Base-by-base conservation (phyloP, 768 basidiomycete genomes). In the Saitozyma sp. region DNA sequence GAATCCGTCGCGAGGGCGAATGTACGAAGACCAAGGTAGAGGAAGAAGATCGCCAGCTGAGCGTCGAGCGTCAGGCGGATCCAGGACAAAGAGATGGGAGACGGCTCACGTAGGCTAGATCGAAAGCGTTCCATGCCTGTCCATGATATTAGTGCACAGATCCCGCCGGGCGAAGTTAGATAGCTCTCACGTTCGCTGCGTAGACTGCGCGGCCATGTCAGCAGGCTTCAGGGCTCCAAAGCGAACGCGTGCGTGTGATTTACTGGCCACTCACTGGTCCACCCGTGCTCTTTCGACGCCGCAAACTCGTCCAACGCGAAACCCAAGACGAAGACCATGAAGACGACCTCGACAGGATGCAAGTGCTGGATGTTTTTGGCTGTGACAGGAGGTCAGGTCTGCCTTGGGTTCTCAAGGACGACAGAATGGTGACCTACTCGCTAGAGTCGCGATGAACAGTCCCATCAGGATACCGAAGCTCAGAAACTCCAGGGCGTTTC, bases 121-220 rank as follows among this genome's bases (percentile, higher is more conserved):
- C 92, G 68, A 94, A 92, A 6, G 86, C 88, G 73, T 92, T 94
- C 92, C 92, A 95, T 66, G 93, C 86, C 90, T 93, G 68, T 9
- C 11, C 13, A 46, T 11, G 6, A 2, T 46, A 3, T 13, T 3
- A 11, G n/a, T 11, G 45, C 13, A 46, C 13, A 59, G 50, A 17
- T 59, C 55, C 52, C 61, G 57, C 17, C 50, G 52, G 52, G 40
- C 38, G 1, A 10, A 29, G 46, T 43, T 1, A 48, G 9, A 19
- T 50, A 14, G 52, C n/a, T 56, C 71, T 72, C 74, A 90, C 90
- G 73, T 91, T 92, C 19, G 91, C 89, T 49, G 91, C 85, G 76
- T 93, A 93, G 57, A 93, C 91, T 84, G 67, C 17, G 52, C 37
- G 1, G 49, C 59, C 59, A 58, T 50, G 49, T 60, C 50, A 57